phyloP scores from a whole-genome alignment of 306 rosid species.

The Cucumis melo region DNA sequence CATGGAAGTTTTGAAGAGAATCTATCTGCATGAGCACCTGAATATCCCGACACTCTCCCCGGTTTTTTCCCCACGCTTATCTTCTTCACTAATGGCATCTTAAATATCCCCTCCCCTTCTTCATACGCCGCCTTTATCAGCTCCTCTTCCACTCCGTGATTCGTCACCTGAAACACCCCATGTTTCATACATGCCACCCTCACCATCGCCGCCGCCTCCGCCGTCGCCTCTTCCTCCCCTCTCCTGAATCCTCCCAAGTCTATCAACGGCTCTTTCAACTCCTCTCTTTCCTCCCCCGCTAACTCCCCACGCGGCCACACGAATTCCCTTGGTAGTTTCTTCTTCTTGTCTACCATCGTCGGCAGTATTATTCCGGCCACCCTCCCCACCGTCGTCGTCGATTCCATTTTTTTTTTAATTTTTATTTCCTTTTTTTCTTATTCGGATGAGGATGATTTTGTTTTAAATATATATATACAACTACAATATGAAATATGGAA shows the following conservation, averaged over 20 bases:
- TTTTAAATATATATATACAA: too few relatives aligned
- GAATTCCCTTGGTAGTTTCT: constrained; percentile 27
- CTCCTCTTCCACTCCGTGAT: constrained; percentile 36
- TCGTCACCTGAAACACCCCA: constrained; percentile 53
- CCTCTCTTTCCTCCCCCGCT: constrained; percentile 11
- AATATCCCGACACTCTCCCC: constrained; percentile 28
- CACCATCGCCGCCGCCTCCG: constrained; percentile 24
- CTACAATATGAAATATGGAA: too few relatives aligned
- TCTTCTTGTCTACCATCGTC: neutral
- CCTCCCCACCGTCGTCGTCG: neutral
- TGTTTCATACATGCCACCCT: constrained; percentile 40
- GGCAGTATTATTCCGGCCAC: neutral
- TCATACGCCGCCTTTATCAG: constrained; percentile 32
- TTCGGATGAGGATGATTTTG: neutral
- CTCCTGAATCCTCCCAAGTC: constrained; percentile 26
- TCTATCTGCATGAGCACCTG: constrained; percentile 47
- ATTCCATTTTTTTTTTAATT: neutral
- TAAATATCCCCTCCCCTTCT: constrained; percentile 24
- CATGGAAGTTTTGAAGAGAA: constrained; percentile 43
- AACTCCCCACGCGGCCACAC: constrained; percentile 37
- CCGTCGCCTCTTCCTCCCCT: constrained; percentile 22
- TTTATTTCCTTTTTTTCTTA: too few relatives aligned
- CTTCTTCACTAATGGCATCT: constrained; percentile 34
- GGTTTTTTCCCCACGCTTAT: constrained; percentile 10
- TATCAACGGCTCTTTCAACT: constrained; percentile 34